phyloP scores from a whole-genome alignment of 1,139 yeast species.

The Lodderomyces theae region DNA sequence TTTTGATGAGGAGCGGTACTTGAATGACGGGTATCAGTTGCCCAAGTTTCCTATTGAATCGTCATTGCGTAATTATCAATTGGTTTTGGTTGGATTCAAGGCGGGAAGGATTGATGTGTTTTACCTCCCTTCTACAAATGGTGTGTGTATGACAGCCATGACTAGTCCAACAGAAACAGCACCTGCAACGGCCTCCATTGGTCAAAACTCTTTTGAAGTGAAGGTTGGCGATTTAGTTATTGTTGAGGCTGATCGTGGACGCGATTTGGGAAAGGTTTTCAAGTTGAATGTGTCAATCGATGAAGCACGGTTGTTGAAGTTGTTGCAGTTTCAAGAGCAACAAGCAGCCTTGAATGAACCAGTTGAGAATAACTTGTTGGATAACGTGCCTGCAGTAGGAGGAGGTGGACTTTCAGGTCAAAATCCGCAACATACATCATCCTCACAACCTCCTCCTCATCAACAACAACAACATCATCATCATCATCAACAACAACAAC shows the following conservation, averaged over 20 bases:
- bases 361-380: conserved; percentile 14
- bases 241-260: conserved; percentile 97
- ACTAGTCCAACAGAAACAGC: background rate
- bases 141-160: background rate
- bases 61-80: conserved; percentile 31
- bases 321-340: conserved; percentile 56
- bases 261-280: conserved; percentile 80
- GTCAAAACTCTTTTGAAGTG: conserved; percentile 18
- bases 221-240: conserved; percentile 77
- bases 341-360: conserved; percentile 46
- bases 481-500: conserved; percentile 2
- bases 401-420: background rate
- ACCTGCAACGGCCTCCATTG: conserved; percentile 7
- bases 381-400: conserved; percentile 21
- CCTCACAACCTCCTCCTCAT: no score
- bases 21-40: conserved; percentile 34
- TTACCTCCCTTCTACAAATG: conserved; percentile 46
- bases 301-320: conserved; percentile 54
- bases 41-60: conserved; percentile 44
- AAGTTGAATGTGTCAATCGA: conserved; percentile 66
- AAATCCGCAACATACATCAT: background rate
- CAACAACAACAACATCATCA: conserved; percentile 4
- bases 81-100: conserved; percentile 77
- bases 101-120: conserved; percentile 85
- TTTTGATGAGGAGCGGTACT: conserved; percentile 28